Conservation (phyloP, 805 yeast genomes). For the Candida vaughaniae region DNA sequence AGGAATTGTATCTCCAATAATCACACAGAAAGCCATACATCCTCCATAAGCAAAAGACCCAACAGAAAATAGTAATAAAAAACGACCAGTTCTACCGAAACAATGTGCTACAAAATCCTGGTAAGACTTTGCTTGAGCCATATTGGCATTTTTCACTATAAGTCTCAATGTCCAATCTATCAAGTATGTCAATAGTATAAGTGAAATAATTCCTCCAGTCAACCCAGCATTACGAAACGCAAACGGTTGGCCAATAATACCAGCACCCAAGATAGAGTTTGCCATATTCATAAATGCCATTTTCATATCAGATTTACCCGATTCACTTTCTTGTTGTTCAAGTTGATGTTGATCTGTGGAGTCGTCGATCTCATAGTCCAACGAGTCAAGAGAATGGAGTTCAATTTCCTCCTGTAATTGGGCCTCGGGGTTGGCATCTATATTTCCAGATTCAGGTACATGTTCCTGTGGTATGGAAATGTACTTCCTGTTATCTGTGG, state of each 20-base stretch:
- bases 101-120: slow-evolving; percentile 83
- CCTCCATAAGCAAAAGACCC: slow-evolving; percentile 94
- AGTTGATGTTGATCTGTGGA: neutral
- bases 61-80: slow-evolving; percentile 69
- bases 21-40: slow-evolving; percentile 88
- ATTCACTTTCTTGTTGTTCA: slow-evolving; percentile 12
- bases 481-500: slow-evolving; percentile 2
- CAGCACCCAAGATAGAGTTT: slow-evolving; percentile 92
- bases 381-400: slow-evolving; percentile 17
- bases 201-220: slow-evolving; percentile 64
- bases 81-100: slow-evolving; percentile 71
- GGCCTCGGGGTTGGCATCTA: neutral
- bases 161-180: slow-evolving; percentile 87
- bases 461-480: slow-evolving; percentile 5
- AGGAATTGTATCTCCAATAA: slow-evolving; percentile 93
- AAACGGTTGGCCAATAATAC: slow-evolving; percentile 90
- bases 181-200: slow-evolving; percentile 59
- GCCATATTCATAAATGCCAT: slow-evolving; percentile 99
- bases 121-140: slow-evolving; percentile 73
- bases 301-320: slow-evolving; percentile 47
- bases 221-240: slow-evolving; percentile 83
- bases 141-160: slow-evolving; percentile 77
- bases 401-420: slow-evolving; percentile 17
- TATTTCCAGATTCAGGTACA: too few species aligned
- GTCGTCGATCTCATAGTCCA: slow-evolving; percentile 14